These are phyloP conservation scores for Picea abies DNA, from an alignment of 83 land plant genomes.

Conservation along the genomic window DNA sequence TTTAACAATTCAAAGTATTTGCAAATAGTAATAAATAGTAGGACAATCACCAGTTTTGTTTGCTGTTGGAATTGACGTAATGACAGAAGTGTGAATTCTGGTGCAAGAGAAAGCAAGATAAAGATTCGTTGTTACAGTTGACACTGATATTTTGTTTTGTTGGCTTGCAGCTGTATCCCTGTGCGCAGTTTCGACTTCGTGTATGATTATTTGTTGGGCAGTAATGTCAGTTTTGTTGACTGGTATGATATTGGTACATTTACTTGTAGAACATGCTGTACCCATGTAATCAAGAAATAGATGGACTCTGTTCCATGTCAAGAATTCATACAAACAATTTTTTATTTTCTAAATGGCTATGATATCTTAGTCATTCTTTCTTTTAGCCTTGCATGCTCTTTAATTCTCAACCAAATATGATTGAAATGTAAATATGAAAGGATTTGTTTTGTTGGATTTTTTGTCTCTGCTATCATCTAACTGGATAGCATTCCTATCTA, in stretches of 20 bases:
- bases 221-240: constrained; percentile 80
- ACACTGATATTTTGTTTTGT: neutral
- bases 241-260: constrained; percentile 41
- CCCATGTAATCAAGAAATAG: neutral
- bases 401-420: neutral
- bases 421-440: neutral
- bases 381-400: neutral
- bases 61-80: too few species aligned
- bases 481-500: neutral
- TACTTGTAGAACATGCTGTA: neutral
- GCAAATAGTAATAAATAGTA: neutral
- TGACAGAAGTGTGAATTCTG: too few species aligned
- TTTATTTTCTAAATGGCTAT: neutral
- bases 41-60: neutral
- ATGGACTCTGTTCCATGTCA: neutral
- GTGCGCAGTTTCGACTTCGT: constrained; percentile 70
- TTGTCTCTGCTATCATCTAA: neutral
- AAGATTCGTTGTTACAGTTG: too few species aligned
- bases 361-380: neutral
- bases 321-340: neutral
- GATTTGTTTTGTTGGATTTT: neutral
- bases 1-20: neutral
- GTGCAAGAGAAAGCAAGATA: too few species aligned
- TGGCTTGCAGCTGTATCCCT: constrained; percentile 77
- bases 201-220: constrained; percentile 59